phyloP scores from a whole-genome alignment of 75 land plant genomes.

The Sequoiadendron giganteum region DNA sequence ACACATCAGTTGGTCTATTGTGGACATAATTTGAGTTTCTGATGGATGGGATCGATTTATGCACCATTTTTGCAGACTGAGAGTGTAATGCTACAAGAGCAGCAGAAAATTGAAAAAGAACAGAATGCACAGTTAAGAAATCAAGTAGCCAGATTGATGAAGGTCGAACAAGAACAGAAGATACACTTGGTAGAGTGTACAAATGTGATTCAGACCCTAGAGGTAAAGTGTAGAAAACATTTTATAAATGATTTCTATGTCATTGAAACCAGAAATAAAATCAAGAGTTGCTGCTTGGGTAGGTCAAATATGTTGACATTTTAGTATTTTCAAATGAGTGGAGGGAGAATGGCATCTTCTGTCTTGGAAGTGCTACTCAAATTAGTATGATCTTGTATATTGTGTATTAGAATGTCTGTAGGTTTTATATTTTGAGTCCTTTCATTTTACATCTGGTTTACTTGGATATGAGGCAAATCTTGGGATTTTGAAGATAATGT shows the following conservation, averaged over 20 bases:
- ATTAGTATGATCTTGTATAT: background rate
- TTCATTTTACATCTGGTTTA: background rate
- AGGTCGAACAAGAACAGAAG: conserved; percentile 81
- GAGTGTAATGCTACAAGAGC: conserved; percentile 59
- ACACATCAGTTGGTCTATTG: background rate
- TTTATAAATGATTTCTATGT: background rate
- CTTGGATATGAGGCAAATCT: background rate
- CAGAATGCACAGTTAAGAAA: conserved; percentile 66
- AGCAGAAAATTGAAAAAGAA: conserved; percentile 68
- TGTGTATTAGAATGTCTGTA: background rate
- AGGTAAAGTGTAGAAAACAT: conserved; percentile 47
- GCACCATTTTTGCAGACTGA: conserved; percentile 49
- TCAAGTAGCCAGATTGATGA: conserved; percentile 74
- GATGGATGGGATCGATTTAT: background rate
- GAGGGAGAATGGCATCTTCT: background rate
- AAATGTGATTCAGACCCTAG: conserved; percentile 58
- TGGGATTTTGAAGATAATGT: background rate
- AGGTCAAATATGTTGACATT: background rate
- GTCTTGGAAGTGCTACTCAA: background rate
- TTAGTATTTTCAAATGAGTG: background rate
- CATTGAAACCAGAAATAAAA: background rate
- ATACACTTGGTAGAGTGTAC: conserved; percentile 59
- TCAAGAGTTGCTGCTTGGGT: background rate
- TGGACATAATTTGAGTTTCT: background rate
- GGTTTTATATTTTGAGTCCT: background rate